phyloP scores from a whole-genome alignment of 371 early-diverging fungal genomes.

The Capillidium rhysosporum region DNA sequence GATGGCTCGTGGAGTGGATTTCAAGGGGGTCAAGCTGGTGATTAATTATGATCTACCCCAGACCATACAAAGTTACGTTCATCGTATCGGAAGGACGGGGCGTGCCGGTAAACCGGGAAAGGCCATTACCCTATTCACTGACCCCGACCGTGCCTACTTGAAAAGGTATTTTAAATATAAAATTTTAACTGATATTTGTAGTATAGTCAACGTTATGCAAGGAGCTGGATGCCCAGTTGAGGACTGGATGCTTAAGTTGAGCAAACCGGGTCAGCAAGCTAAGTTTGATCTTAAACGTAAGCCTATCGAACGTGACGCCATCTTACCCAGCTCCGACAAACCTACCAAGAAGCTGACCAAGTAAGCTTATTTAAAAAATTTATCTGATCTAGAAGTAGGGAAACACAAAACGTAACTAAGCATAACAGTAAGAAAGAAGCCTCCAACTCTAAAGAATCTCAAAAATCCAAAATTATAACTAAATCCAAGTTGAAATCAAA shows the following conservation, averaged over 20 bases:
- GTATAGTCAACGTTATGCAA: slow-evolving; percentile 89
- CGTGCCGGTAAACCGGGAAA: slow-evolving; percentile 67
- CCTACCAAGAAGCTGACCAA: too few species aligned
- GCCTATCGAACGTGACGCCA: slow-evolving; percentile 40
- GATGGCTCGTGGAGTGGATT: slow-evolving; percentile 91
- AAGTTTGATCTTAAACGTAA: slow-evolving; percentile 39
- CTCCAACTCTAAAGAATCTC: too few species aligned
- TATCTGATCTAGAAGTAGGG: too few species aligned
- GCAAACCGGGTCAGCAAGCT: slow-evolving; percentile 42
- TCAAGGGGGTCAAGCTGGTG: slow-evolving; percentile 77
- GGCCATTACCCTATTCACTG: slow-evolving; percentile 78
- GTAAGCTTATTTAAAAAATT: too few species aligned
- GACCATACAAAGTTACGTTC: slow-evolving; percentile 80
- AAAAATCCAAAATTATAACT: too few species aligned
- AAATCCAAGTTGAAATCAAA: too few species aligned
- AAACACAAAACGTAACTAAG: too few species aligned
- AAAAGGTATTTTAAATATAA: too few species aligned
- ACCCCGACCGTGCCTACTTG: slow-evolving; percentile 77
- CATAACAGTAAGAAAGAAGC: too few species aligned
- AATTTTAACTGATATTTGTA: too few species aligned
- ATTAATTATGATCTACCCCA: slow-evolving; percentile 96
- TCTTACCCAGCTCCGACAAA: slow-evolving; percentile 31
- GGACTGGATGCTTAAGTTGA: slow-evolving; percentile 87
- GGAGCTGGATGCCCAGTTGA: slow-evolving; percentile 89
- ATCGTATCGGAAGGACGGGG: slow-evolving; percentile 84